Conservation (phyloP, 2,329 filamentous ascomycete genomes). For the Xylariaceae sp. region DNA sequence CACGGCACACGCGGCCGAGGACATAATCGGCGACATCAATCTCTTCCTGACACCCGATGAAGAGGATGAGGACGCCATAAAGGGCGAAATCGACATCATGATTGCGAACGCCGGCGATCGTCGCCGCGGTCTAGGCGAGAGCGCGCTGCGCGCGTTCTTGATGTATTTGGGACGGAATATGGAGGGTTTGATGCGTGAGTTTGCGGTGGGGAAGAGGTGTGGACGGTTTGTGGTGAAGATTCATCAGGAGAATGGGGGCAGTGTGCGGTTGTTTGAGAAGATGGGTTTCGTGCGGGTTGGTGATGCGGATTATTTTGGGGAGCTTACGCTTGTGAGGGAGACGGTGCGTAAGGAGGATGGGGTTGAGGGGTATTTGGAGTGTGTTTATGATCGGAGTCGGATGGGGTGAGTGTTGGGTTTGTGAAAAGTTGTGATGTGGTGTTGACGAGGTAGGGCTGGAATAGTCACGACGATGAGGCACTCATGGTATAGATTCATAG, state of each 20-base stretch:
- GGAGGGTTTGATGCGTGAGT: conserved; percentile 53
- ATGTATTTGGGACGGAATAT: conserved; percentile 58
- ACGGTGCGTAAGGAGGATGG: conserved; percentile 18
- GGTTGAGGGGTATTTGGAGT: conserved; percentile 10
- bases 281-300: conserved; percentile 50
- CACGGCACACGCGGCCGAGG: conserved; percentile 33
- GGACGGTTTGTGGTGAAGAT: conserved; percentile 51
- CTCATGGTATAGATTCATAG: background rate
- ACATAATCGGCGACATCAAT: conserved; percentile 72
- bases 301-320: conserved; percentile 54
- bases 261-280: conserved; percentile 46
- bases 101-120: conserved; percentile 27
- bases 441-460: background rate
- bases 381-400: conserved; percentile 18
- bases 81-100: conserved; percentile 33
- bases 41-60: conserved; percentile 67
- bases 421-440: background rate
- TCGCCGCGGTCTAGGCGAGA: conserved; percentile 24
- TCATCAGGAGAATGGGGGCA: conserved; percentile 49
- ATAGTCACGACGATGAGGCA: background rate
- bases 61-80: conserved; percentile 35
- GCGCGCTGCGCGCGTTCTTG: conserved; percentile 61
- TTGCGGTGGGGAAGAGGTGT: conserved; percentile 23
- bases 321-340: conserved; percentile 47
- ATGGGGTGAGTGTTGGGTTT: conserved; percentile 3